Evolutionary conservation across 495 filamentous ascomycete genomes (phyloP), one percentile per base, ranked within the genome.

Genomic region (Talaromyces borbonicus): DNA sequence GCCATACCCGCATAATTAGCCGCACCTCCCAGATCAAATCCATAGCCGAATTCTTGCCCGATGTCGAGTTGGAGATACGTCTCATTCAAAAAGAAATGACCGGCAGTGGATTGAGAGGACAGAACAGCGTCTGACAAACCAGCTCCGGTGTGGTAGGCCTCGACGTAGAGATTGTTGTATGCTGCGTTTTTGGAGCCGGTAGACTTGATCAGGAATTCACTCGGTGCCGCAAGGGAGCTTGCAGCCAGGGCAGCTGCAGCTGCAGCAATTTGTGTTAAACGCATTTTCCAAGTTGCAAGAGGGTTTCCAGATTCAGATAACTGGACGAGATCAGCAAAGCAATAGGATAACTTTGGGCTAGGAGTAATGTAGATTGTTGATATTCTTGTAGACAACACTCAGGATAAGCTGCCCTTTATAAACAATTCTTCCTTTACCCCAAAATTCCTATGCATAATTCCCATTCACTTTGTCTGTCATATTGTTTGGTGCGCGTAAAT

Each of bases 91-190:
- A 61, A 72, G 29, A 56, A 58, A 1, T 46, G 24, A 18, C 52
- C 53, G 20, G 67, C 69, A 0, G 41, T 55, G n/a, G 37, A 45
- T 0, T 42, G 27, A 60, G 54, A 1, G 50, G 50, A 52, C 24
- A 77, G 59, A 1, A 70, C 65, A 30, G 65, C 65, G 51, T 75
- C 71, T 35, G 62, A 67, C 14, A 67, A 41, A 8, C 66, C 71
- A 8, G 70, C 68, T 20, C 70, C 71, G 5, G 68, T 71, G 59
- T 74, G 70, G 48, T 73, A 74, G 49, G 59, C 51, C n/a, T 60
- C 57, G 36, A 72, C 58, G 32, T 67, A 74, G 41, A 74, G 69
- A 42, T 65, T 47, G 50, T 70, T 68, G 51, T 65, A 58, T 0
- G 59, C 46, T 1, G 55, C 24, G 46, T 60, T 59, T 8, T 29